These are phyloP conservation scores for Plasmopara viticola DNA, from an alignment of 352 stramenopile genomes.

Conservation along the genomic window DNA sequence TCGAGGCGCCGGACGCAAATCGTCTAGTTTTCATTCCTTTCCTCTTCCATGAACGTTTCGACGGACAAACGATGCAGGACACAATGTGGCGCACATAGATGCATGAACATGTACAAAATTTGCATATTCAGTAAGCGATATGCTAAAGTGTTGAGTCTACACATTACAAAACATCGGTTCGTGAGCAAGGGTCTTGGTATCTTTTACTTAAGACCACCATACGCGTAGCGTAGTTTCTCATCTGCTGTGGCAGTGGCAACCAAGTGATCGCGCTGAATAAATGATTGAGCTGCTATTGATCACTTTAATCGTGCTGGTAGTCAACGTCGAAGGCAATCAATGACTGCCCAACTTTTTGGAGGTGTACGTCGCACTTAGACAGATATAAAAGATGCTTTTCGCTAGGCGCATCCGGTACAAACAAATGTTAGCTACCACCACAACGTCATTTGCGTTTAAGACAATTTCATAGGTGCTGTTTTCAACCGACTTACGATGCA, in stretches of 20 bases:
- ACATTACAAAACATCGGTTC: not conserved
- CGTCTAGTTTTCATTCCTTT: conserved; percentile 19
- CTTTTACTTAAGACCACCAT: too few relatives aligned
- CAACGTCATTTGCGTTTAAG: too few relatives aligned
- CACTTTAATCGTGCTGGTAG: conserved; percentile 52
- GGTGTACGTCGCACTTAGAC: conserved; percentile 33
- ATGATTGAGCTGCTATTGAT: conserved; percentile 32
- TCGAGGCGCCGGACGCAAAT: conserved; percentile 19
- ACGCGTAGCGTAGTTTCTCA: too few relatives aligned
- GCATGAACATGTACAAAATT: not conserved
- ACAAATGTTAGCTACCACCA: too few relatives aligned
- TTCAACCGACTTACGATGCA: too few relatives aligned
- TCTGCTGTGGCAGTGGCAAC: not conserved
- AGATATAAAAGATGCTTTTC: conserved; percentile 39
- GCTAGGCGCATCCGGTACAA: conserved; percentile 8
- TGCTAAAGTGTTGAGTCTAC: not conserved
- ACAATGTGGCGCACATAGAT: conserved; percentile 4
- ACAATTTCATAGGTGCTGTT: too few relatives aligned
- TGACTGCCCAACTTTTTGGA: conserved; percentile 37
- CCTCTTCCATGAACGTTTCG: conserved; percentile 37
- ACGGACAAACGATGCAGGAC: conserved; percentile 9
- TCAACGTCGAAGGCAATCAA: conserved; percentile 56
- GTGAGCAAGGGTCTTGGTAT: not conserved
- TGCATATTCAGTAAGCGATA: not conserved
- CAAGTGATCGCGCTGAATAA: not conserved